These are phyloP conservation scores for Petasospora rhodanensis DNA, from an alignment of 1,139 yeast genomes.

Conservation along the genomic window DNA sequence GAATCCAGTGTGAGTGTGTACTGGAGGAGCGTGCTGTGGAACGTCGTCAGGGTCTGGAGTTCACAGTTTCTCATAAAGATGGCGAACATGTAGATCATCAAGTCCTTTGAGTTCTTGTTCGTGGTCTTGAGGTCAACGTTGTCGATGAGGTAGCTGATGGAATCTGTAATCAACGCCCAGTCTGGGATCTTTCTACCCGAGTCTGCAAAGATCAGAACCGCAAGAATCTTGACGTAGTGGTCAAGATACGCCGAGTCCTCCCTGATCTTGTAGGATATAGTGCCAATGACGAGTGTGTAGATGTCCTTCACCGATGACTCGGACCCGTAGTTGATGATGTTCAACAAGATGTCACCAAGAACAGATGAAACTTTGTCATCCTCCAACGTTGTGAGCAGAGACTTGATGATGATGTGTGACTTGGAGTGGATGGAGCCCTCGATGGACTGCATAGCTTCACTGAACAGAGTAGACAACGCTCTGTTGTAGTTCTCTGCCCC, in stretches of 20 bases:
- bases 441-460: slow-evolving; percentile 75
- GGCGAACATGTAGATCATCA: slow-evolving; percentile 34
- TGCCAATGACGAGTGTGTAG: slow-evolving; percentile 34
- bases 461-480: slow-evolving; percentile 57
- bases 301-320: slow-evolving; percentile 47
- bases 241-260: slow-evolving; percentile 8
- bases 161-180: slow-evolving; percentile 25
- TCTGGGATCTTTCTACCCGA: slow-evolving; percentile 57
- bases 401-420: slow-evolving; percentile 44
- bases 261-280: slow-evolving; percentile 23
- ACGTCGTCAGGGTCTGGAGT: slow-evolving; percentile 42
- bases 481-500: slow-evolving; percentile 44
- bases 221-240: slow-evolving; percentile 28
- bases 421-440: slow-evolving; percentile 73
- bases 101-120: slow-evolving; percentile 23
- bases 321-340: slow-evolving; percentile 60
- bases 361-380: slow-evolving; percentile 36
- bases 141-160: slow-evolving; percentile 13
- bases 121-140: slow-evolving; percentile 12
- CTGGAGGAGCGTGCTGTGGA: slow-evolving; percentile 41
- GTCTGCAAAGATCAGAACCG: slow-evolving; percentile 56
- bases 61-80: slow-evolving; percentile 58
- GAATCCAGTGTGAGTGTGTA: slow-evolving; percentile 24
- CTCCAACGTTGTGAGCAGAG: slow-evolving; percentile 38
- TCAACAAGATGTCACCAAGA: slow-evolving; percentile 55